Evolutionary conservation across 1,139 yeast species (phyloP), one percentile per base, ranked within the genome.

Genomic region (Debaryomyces sp.): DNA sequence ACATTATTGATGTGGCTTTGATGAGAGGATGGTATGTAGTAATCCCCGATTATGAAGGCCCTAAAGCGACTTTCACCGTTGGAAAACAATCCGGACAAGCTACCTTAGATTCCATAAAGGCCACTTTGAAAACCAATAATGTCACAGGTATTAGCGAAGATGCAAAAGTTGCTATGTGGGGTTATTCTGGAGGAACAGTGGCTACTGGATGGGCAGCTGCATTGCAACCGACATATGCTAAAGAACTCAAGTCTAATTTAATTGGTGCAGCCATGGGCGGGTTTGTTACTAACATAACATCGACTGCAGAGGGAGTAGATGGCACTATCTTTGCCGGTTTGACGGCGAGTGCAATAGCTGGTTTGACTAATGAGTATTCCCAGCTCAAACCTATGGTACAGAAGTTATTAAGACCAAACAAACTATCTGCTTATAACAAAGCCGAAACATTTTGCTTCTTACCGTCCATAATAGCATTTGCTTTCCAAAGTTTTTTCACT

Each of bases 191-290:
- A 8, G 75, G 75, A 1, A 57, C 73, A 2, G 53, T 68, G 21
- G 70, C 75, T 1, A 54, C 68, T 23, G 63, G 64, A 1, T 71
- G 75, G 75, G 72, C 73, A 2, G 62, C 73, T 6, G 57, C 67
- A 12, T 54, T 68, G 30, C 69, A 64, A 26, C 68, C 70, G 3
- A 37, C 46, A 1, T 71, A 70, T 49, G 73, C 75, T 5, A 67
- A 70, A 2, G 73, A 69, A 10, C 57, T 71, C 40, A 43, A 43
- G 12, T 24, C 49, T 1, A 57, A 62, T 41, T 50, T 70, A 9
- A 54, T 61, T 32, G 73, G 73, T 10, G 64, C 61, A n/a, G 72
- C 73, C 0, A 36, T 66, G n/a, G 75, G 75, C 4, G 75, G 75
- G 0, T 56, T 60, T 39, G 62, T 67, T n/a, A 51, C 64, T 7